Evolutionary conservation across 306 rosid genomes (phyloP), one percentile per base, ranked within the genome.

Genomic region (Quercus rubra): DNA sequence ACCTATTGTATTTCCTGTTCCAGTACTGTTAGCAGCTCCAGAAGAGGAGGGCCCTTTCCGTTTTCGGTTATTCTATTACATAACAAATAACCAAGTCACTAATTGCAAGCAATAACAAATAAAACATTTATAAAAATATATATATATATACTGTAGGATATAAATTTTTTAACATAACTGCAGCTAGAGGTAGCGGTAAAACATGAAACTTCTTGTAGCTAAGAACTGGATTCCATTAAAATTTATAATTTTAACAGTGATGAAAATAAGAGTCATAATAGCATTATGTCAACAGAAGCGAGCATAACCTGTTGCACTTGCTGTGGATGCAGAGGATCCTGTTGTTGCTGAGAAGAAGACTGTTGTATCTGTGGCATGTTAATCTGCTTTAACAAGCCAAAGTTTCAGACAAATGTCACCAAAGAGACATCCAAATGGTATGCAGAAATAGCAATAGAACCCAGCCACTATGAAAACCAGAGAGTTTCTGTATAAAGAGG

Each of bases 11-110:
- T 92, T 94, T 88, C 96, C 98, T 33, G 98, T 94, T 75, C 98
- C 98, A 64, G 98, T 89, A 86, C 98, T 94, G 88, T 92, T 94
- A 76, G 97, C 98, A 79, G 94, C 84, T 77, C 98, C 98, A n/a
- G 98, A 92, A 74, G 98, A 90, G 20, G 97, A 76, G 80, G 94
- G 97, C 30, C 94, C 97, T 87, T 91, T 94, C 91, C 98, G 89
- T 81, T 94, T 94, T 56, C 98, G 90, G 75, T 81, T 86, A 78
- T 84, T 90, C 97, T 92, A 76, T 83, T 59, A 66, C 72, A 79
- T 70, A 46, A 83, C 43, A 82, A 74, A 83, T 14, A 23, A 35
- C 6, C 63, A 84, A 75, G 82, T 85, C 78, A 88, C 58, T 54
- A 69, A 38, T 78, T 51, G 62, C 79, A 41, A 76, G 52, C 71